phyloP scores from a whole-genome alignment of 129 eudicot species.

The Artemisia argyi region DNA sequence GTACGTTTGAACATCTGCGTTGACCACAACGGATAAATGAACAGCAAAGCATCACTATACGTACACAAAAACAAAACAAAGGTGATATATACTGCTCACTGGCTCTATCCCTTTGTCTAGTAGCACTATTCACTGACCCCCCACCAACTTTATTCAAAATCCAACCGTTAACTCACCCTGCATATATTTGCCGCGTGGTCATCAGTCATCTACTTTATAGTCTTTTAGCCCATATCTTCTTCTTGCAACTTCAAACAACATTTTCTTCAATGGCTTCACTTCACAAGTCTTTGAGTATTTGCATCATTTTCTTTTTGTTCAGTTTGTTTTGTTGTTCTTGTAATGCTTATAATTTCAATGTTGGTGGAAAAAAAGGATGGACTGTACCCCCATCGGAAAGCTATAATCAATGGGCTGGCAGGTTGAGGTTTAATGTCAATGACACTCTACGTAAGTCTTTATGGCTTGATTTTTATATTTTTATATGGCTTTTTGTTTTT shows the following conservation, averaged over 20 bases:
- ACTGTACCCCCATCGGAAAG: slow-evolving; percentile 50
- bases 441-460: slow-evolving; percentile 71
- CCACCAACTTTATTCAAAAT: no score
- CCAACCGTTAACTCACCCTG: no score
- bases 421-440: slow-evolving; percentile 60
- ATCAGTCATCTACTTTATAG: no score
- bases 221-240: background rate
- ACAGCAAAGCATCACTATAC: no score
- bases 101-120: no score
- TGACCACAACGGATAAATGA: no score
- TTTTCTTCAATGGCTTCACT: slow-evolving; percentile 26
- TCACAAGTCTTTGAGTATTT: slow-evolving; percentile 5
- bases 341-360: slow-evolving; percentile 41
- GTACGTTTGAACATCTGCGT: no score
- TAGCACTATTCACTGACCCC: no score
- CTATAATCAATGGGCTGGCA: slow-evolving; percentile 62
- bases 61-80: no score
- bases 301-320: slow-evolving; percentile 10
- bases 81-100: no score
- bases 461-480: background rate
- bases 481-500: slow-evolving; percentile 1
- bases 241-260: background rate
- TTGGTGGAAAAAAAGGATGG: slow-evolving; percentile 85
- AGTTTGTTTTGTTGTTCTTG: slow-evolving; percentile 12
- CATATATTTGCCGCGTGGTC: no score